Percentiles rank a stretch among this genome's conserved stretches.
phyloP scores from a whole-genome alignment of 306 rosid species.

The Vigna radiata region DNA sequence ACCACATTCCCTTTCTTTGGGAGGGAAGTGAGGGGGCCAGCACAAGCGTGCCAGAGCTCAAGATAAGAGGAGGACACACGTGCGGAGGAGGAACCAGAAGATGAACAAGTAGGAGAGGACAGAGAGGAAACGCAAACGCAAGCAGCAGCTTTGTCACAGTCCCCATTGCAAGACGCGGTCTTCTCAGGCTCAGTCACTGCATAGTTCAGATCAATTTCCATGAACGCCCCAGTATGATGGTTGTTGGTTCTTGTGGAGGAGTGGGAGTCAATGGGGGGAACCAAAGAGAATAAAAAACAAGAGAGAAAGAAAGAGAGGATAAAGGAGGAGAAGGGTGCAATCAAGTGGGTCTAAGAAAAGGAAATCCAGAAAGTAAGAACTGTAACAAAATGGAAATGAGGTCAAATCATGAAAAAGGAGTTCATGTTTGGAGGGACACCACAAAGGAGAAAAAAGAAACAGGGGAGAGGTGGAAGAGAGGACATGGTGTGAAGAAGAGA shows the following conservation, averaged over 20 bases:
- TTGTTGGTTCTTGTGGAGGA: constrained; percentile 19
- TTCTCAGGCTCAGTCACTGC: constrained; percentile 76
- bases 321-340: constrained; percentile 43
- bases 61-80: constrained; percentile 71
- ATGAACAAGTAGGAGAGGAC: constrained; percentile 76
- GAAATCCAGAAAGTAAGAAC: constrained; percentile 52
- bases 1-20: constrained; percentile 94
- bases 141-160: constrained; percentile 60
- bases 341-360: constrained; percentile 54
- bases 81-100: constrained; percentile 69
- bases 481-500: constrained; percentile 53
- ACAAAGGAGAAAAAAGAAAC: constrained; percentile 44
- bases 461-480: constrained; percentile 54
- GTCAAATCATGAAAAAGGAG: constrained; percentile 72
- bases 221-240: constrained; percentile 58
- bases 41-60: constrained; percentile 98
- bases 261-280: constrained; percentile 43
- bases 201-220: constrained; percentile 99
- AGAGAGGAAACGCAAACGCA: constrained; percentile 69
- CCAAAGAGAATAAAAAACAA: constrained; percentile 32
- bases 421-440: constrained; percentile 60
- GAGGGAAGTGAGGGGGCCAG: constrained; percentile 92
- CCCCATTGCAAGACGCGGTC: constrained; percentile 67
- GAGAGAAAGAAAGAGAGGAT: constrained; percentile 11
- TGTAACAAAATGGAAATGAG: constrained; percentile 63